Evolutionary conservation across 1,284 basidiomycete species (phyloP), one percentile per base, ranked within the genome.

Genomic region (Volvariella surrecta): DNA sequence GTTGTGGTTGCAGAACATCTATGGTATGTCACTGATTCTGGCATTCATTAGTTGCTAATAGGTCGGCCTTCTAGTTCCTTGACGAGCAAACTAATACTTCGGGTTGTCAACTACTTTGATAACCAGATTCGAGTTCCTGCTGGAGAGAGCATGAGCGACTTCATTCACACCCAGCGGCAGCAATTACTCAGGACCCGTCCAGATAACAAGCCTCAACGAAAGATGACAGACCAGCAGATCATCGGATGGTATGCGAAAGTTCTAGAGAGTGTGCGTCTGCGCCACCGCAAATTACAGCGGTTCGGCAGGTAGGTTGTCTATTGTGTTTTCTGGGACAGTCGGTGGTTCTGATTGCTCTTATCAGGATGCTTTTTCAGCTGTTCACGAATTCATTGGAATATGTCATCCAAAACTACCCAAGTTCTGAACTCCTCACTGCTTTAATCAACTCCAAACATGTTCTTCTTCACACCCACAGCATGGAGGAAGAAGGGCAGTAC

Each of bases 381-480:
- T 95, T 97, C 64, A 89, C 89, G 57, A 98, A 98, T 61, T 92
- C 94, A 1, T 89, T 94, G 1, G 96, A 99, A 63, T 99, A 97
- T 59, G 76, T 74, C 41, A 72, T 99, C 22, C 88, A 92, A 47
- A 76, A 81, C 40, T 70, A 84, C n/a, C 76, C 86, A 40, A 70
- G 97, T 41, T 86, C 89, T 46, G 66, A 73, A 2, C 87, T 99
- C 60, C 86, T 99, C 48, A 71, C 82, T 16, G 74, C 76, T 9
- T 72, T 99, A 13, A 82, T 91, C 31, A 79, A 86, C 37, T 83
- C 92, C 3, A 91, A 90, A 53, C 95, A 99, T 60, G 89, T 96
- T 63, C 79, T 99, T 46, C 89, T 99, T 31, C 96, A 96, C 62
- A 97, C 94, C 1, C 79, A 88, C 50, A 74, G 74, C 1, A 87